phyloP scores from a whole-genome alignment of 1,284 basidiomycete species.

The Phellinidium pouzarii region DNA sequence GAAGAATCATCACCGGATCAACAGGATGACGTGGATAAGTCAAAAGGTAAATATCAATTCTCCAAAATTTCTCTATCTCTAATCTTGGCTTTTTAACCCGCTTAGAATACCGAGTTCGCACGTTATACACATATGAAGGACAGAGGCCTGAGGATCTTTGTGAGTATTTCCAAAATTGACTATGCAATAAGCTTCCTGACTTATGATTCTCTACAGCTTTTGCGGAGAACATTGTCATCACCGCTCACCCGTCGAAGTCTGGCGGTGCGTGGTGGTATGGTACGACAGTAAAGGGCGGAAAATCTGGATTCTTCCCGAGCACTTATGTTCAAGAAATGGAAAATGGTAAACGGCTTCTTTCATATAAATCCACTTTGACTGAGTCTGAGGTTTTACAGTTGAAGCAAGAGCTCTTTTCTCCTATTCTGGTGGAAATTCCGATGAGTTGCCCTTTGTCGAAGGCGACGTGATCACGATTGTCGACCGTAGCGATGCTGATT shows the following conservation, averaged over 20 bases:
- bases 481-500: conserved; percentile 75
- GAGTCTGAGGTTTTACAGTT: conserved; percentile 29
- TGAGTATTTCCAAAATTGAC: conserved; percentile 31
- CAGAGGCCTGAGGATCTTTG: conserved; percentile 85
- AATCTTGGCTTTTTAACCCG: conserved; percentile 16
- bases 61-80: conserved; percentile 6
- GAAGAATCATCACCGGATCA: conserved; percentile 38
- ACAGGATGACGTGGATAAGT: conserved; percentile 75
- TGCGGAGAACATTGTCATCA: conserved; percentile 72
- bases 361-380: conserved; percentile 23
- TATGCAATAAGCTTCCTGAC: not conserved
- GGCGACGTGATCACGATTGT: conserved; percentile 74
- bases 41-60: conserved; percentile 40
- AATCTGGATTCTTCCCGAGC: conserved; percentile 86
- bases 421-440: conserved; percentile 62
- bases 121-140: conserved; percentile 78
- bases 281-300: conserved; percentile 57
- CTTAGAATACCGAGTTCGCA: conserved; percentile 65
- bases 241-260: conserved; percentile 79
- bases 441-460: conserved; percentile 79
- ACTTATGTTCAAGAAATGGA: conserved; percentile 76
- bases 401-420: conserved; percentile 75
- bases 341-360: conserved; percentile 39
- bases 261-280: conserved; percentile 94
- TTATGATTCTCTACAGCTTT: conserved; percentile 58